phyloP scores from a whole-genome alignment of 1,284 basidiomycete genomes.

The Austroboletus olivaceoglutinosus region DNA sequence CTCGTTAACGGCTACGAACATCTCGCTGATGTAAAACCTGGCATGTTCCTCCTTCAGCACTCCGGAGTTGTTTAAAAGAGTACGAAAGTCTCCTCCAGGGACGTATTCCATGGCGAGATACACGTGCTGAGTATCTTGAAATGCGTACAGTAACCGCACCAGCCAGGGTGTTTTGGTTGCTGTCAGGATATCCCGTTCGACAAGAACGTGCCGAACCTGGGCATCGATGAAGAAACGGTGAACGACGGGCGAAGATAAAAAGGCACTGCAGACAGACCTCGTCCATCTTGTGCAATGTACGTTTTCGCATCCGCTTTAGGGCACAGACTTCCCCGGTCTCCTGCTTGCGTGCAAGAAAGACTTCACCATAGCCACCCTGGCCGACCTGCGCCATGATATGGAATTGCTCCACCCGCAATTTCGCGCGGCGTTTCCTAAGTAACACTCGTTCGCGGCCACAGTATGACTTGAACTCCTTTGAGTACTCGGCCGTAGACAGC shows the following conservation, averaged over 20 bases:
- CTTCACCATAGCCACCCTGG: constrained; percentile 95
- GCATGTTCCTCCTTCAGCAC: constrained; percentile 96
- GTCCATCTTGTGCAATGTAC: constrained; percentile 94
- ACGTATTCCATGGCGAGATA: constrained; percentile 99
- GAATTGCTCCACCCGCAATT: constrained; percentile 87
- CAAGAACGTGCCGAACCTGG: constrained; percentile 88
- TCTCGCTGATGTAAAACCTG: constrained; percentile 92
- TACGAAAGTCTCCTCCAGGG: constrained; percentile 94
- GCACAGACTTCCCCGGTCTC: constrained; percentile 95
- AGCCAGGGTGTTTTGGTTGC: constrained; percentile 96
- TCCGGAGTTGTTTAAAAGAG: constrained; percentile 92
- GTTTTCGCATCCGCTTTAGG: constrained; percentile 93
- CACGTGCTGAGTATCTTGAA: constrained; percentile 86
- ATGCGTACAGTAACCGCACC: constrained; percentile 88
- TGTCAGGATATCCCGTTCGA: constrained; percentile 95
- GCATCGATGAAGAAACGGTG: constrained; percentile 1
- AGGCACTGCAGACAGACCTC: constrained; percentile 53
- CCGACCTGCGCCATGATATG: constrained; percentile 96
- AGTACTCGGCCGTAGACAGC: constrained; percentile 62
- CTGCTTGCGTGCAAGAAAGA: constrained; percentile 88
- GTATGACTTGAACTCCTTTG: constrained; percentile 86
- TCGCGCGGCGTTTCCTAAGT: constrained; percentile 83
- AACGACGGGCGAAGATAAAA: constrained; percentile 3
- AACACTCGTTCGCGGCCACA: constrained; percentile 89
- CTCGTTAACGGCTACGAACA: constrained; percentile 90